Evolutionary conservation across 371 early-diverging fungal genomes (phyloP), one percentile per base, ranked within the genome.

Genomic region (Mucor plumbeus): DNA sequence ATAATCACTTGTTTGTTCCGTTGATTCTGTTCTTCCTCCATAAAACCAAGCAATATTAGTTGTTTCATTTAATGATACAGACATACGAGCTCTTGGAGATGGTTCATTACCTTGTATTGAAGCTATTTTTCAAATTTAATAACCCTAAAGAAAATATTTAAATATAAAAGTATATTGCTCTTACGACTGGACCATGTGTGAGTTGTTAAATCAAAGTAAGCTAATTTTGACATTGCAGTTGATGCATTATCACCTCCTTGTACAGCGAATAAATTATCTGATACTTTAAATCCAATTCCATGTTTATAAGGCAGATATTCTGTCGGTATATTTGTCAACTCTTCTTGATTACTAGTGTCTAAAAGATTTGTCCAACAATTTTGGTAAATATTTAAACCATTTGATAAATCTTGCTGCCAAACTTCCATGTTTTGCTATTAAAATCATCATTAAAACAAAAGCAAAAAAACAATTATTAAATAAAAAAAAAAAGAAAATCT

Each of bases 361-460:
- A 48, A 19, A 6, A 48, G 17, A 39, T 59, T 39, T 14, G 15
- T 57, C 70, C 70, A 81, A 5, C 50, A 58, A 4, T 75, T 73
- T 7, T 67, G 59, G 3, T 21, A n/a, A 5, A 59, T 66, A 15
- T 72, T 56, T 7, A 79, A 21, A 1, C 71, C 72, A 31, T 67
- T 59, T 1, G 74, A 67, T 44, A 81, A 17, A 61, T 77, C 73
- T 40, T 70, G 63, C 6, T 64, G 47, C 79, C 77, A 77, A n/a
- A 79, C 70, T 35, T 73, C 65, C 26, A 73, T 26, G 0, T 44
- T 59, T 9, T 69, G 40, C 78, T 74, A 43, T n/a, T 39, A 34
- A 26, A 44, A 35, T 13, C n/a, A 13, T 41, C 40, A 44, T 5
- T 40, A 15, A 36, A 38, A 11, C 38, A 9, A 11, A 38, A 9